These are phyloP conservation scores for Medicago lupulina DNA, from an alignment of 306 rosid genomes.

Conservation along the genomic window DNA sequence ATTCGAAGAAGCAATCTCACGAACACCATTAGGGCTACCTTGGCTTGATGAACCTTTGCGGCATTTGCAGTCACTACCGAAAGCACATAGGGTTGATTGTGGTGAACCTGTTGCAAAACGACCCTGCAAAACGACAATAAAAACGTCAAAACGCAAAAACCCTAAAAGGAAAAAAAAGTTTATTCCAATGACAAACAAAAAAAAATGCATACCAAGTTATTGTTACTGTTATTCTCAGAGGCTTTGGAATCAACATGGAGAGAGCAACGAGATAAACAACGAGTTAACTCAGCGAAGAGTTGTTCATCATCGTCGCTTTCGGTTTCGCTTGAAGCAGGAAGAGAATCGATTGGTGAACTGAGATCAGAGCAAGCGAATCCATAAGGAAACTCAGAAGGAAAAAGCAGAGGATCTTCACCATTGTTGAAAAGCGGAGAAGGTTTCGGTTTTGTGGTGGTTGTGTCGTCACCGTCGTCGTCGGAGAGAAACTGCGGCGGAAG, in stretches of 20 bases:
- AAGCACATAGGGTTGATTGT: conserved; percentile 66
- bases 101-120: too few species aligned
- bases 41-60: conserved; percentile 63
- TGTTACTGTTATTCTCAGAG: not conserved
- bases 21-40: conserved; percentile 65
- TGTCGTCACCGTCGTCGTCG: conserved; percentile 50
- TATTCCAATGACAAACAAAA: not conserved
- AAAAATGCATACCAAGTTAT: conserved; percentile 44
- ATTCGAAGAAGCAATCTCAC: conserved; percentile 47
- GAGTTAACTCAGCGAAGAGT: conserved; percentile 65
- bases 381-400: conserved; percentile 49
- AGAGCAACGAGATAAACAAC: conserved; percentile 54
- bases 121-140: conserved; percentile 43
- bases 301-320: conserved; percentile 83
- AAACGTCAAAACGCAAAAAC: not conserved
- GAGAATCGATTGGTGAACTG: conserved; percentile 66
- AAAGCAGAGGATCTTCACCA: conserved; percentile 23
- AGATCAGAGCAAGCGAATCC: conserved; percentile 44
- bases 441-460: not conserved
- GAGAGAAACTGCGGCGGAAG: conserved; percentile 72
- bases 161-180: not conserved
- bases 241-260: conserved; percentile 38
- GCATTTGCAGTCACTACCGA: conserved; percentile 58
- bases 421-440: not conserved
- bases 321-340: conserved; percentile 66